Percentiles rank a stretch among this genome's conserved stretches.
phyloP scores from a whole-genome alignment of 805 yeast genomes.

The Lipomyces sp. region DNA sequence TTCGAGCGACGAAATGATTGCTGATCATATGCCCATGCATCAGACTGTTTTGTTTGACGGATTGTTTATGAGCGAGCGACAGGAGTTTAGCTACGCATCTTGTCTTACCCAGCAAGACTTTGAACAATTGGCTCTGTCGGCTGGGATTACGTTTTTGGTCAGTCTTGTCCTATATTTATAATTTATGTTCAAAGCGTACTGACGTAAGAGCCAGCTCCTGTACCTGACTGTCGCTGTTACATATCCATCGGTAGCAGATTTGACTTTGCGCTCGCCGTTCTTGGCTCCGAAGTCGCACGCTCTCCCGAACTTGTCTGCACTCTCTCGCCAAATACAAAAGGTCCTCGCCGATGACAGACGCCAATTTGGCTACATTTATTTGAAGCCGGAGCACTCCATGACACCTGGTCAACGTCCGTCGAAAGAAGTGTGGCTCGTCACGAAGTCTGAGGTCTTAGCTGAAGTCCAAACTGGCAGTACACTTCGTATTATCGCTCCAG shows the following conservation, averaged over 20 bases:
- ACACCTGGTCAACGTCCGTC: background rate
- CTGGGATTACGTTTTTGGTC: conserved; percentile 15
- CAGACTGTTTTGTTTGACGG: background rate
- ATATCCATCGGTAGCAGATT: conserved; percentile 20
- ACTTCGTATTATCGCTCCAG: conserved; percentile 9
- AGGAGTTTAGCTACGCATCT: conserved; percentile 1
- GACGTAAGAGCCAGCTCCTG: conserved; percentile 1
- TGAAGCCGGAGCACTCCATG: background rate
- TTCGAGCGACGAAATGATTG: background rate
- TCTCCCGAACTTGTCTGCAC: conserved; percentile 17
- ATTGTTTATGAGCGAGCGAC: conserved; percentile 1
- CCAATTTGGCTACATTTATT: conserved; percentile 16
- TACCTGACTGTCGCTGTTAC: conserved; percentile 18
- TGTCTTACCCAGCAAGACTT: conserved; percentile 18
- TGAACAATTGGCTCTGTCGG: conserved; percentile 16
- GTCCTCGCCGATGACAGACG: conserved; percentile 10
- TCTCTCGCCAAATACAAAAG: conserved; percentile 23
- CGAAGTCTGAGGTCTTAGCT: conserved; percentile 4
- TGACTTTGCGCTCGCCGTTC: conserved; percentile 13
- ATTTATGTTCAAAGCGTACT: background rate
- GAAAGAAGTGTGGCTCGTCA: conserved; percentile 14
- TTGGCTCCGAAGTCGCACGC: conserved; percentile 20
- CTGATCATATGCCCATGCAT: conserved; percentile 4
- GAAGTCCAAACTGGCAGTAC: conserved; percentile 5
- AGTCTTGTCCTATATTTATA: background rate